Evolutionary conservation across 1,284 basidiomycete genomes (phyloP), one percentile per base, ranked within the genome.

Genomic region (Rhodotorula sp.): DNA sequence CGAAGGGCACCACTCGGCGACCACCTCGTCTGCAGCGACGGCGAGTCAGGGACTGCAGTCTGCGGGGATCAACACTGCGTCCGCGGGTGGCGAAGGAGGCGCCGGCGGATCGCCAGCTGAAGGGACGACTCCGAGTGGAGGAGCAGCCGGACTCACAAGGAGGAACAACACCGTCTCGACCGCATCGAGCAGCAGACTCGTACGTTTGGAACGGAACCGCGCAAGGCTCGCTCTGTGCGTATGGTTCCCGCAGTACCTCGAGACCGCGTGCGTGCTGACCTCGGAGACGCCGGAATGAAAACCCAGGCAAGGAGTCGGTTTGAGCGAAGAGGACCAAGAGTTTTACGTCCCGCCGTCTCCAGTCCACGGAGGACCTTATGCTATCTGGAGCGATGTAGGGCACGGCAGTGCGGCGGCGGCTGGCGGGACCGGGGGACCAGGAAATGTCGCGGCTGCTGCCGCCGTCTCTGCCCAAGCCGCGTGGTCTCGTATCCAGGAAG

Each of bases 271-370:
- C 34, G 12, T 10, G 19, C 8, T 12, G 34, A 14, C 45, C 26
- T 18, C 38, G 21, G n/a, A 62, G 5, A 8, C 23, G 50, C 26
- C 38, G 23, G 23, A 21, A 18, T 18, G 34, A 34, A 34, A 34
- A 34, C n/a, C 14, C 61, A 73, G 72, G 12, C 72, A 73, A 69
- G 72, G 72, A 23, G 72, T 66, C 57, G 72, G 72, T n/a, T 50
- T 73, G 5, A 68, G 66, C 23, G 72, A 72, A 57, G 68, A 71
- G 43, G 74, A 76, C 31, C 72, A 74, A 31, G 62, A 74, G 10
- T 76, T 72, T 43, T 76, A 76, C 59, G 68, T 74, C n/a, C 74
- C 72, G 18, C 67, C 72, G 0, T 70, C 67, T 10, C 74, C 74
- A 6, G 65, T 66, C 8, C 61, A 60, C 23, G 54, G 62, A 5